phyloP scores from a whole-genome alignment of 805 yeast genomes.

The Scheffersomyces lignosus region DNA sequence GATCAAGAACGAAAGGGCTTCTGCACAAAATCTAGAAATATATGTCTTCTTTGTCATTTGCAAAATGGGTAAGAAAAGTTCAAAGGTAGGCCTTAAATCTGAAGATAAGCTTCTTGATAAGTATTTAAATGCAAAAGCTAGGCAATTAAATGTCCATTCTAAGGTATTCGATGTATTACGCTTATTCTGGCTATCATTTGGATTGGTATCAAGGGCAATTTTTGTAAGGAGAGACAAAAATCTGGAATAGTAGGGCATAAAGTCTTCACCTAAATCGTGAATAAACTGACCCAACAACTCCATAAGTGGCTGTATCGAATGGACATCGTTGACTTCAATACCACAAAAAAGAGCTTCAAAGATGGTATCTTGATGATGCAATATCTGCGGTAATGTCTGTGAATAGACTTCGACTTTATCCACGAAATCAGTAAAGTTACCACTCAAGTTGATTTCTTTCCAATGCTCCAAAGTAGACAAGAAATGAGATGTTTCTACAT shows the following conservation, averaged over 20 bases:
- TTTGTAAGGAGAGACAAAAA: constrained; percentile 52
- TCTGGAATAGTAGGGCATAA: constrained; percentile 63
- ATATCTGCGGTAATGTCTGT: constrained; percentile 76
- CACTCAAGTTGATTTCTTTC: constrained; percentile 82
- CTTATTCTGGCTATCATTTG: constrained; percentile 52
- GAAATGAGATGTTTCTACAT: constrained; percentile 76
- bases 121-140: constrained; percentile 90
- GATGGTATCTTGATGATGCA: constrained; percentile 67
- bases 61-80: constrained; percentile 61
- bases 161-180: constrained; percentile 59
- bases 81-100: constrained; percentile 71
- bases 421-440: constrained; percentile 63
- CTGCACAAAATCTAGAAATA: constrained; percentile 82
- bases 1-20: constrained; percentile 81
- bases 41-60: constrained; percentile 57
- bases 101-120: constrained; percentile 62
- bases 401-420: constrained; percentile 53
- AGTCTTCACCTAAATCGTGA: constrained; percentile 92
- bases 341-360: constrained; percentile 48
- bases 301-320: constrained; percentile 76
- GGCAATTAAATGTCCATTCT: constrained; percentile 80
- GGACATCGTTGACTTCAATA: constrained; percentile 57
- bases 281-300: constrained; percentile 81
- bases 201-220: constrained; percentile 39
- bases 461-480: constrained; percentile 79